phyloP scores from a whole-genome alignment of 768 basidiomycete genomes.

The Mycena leptocephala region DNA sequence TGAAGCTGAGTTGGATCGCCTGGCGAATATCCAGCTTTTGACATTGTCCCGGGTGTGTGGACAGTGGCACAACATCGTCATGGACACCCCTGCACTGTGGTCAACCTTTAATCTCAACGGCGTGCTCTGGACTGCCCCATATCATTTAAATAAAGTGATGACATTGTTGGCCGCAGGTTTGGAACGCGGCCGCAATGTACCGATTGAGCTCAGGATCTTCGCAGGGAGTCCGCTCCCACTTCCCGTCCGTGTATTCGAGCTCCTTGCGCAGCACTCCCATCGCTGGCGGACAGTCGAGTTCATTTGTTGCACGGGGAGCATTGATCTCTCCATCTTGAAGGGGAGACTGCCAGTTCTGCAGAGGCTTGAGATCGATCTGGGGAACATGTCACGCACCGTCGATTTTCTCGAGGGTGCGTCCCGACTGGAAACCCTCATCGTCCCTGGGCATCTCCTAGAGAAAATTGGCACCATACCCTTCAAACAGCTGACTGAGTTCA shows the following conservation, averaged over 20 bases:
- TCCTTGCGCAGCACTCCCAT: not conserved
- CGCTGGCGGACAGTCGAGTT: not conserved
- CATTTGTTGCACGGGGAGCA: not conserved
- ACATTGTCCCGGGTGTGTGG: not conserved
- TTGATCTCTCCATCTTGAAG: constrained; percentile 4
- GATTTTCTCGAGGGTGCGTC: not conserved
- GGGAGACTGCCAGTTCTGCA: not conserved
- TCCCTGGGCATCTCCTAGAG: not conserved
- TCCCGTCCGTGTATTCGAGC: not conserved
- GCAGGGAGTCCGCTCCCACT: not conserved
- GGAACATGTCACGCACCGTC: not conserved
- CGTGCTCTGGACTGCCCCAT: not conserved
- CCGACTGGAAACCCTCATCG: not conserved
- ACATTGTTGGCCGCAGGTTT: not conserved
- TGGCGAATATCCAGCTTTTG: not conserved
- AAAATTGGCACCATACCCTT: constrained; percentile 2
- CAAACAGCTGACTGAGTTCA: not conserved
- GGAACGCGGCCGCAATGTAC: not conserved
- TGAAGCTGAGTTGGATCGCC: not conserved
- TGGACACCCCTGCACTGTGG: not conserved
- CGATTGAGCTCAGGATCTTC: not conserved
- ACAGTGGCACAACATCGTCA: not conserved
- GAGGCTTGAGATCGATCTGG: not conserved
- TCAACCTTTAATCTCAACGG: not conserved
- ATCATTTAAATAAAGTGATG: not conserved